Evolutionary conservation across 805 yeast species (phyloP).

Genomic region (Zygosaccharomyces lentus): DNA sequence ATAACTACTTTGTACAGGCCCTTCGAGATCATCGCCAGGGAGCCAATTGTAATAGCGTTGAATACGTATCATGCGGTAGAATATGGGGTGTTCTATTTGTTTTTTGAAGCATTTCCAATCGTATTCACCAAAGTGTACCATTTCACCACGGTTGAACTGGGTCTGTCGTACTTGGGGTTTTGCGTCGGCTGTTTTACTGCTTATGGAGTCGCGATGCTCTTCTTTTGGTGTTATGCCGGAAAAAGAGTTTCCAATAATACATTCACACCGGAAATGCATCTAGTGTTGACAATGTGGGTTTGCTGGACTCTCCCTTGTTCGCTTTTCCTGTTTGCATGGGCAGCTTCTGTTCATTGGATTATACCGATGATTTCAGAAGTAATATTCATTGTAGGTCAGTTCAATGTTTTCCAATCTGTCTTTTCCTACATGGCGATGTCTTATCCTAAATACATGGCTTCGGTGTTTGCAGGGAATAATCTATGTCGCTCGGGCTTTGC

Average conservation of each 20-base stretch:
- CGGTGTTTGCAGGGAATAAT: conserved; percentile 56
- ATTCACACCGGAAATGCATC: conserved; percentile 40
- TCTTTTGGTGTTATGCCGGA: conserved; percentile 28
- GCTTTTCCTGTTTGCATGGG: conserved; percentile 49
- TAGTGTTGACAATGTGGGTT: conserved; percentile 41
- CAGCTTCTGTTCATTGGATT: conserved; percentile 48
- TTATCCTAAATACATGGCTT: conserved; percentile 49
- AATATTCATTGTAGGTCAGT: conserved; percentile 39
- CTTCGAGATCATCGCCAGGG: conserved; percentile 42
- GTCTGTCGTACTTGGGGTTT: conserved; percentile 45
- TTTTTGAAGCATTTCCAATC: conserved; percentile 60
- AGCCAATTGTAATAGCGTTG: conserved; percentile 54
- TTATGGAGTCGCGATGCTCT: conserved; percentile 27
- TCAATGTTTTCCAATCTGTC: conserved; percentile 48
- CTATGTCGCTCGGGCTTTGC: conserved; percentile 49
- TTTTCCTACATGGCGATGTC: conserved; percentile 47
- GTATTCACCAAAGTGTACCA: conserved; percentile 43
- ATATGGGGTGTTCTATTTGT: conserved; percentile 50
- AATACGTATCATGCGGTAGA: conserved; percentile 48
- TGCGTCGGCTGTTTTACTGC: conserved; percentile 45
- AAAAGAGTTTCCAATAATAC: conserved; percentile 28
- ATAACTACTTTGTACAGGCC: conserved; percentile 46
- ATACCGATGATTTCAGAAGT: conserved; percentile 43
- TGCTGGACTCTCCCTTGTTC: conserved; percentile 41
- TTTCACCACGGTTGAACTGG: conserved; percentile 46